Base-by-base conservation (phyloP, 2,329 filamentous ascomycete species). In the Hypoxylon sp. region DNA sequence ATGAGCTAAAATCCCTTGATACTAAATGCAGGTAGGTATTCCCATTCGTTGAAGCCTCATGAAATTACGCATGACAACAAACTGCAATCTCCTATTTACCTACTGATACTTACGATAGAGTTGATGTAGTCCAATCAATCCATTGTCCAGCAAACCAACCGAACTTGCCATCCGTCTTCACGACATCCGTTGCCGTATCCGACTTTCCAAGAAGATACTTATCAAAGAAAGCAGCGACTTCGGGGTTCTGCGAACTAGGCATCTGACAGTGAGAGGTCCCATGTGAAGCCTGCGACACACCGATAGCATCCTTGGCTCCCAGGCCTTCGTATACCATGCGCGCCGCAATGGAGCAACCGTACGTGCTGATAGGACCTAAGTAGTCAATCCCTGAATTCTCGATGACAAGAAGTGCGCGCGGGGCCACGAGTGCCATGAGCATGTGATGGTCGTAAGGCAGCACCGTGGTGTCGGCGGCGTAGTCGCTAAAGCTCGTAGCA, bases 401-500 rank as follows among this genome's bases (percentile, higher is more conserved):
- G 27, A 78, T 75, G 5, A 76, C 73, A 15, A 77, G 67, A 11
- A 80, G 65, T 7, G 71, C 73, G 19, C 77, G 70, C 15, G 78
- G 78, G 5, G 75, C 75, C 16, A 80, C 71, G 25, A 81, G 64
- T 20, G 68, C 78, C 35, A 75, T 75, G 8, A 80, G 71, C 67
- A 75, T 69, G 64, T 81, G 77, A 60, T 80, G 77, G 59, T 80
- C 78, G 46, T 75, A 71, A 5, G 78, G 74, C 4, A 80, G 67
- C 44, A 69, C 67, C 40, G 67, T 70, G 36, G 70, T 68, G 42
- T 59, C 73, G 70, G 85, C 80, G 78, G 72, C 70, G 51, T 73
- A 68, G 27, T 74, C 86, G 43, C 78, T 73, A 66, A 81, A 81
- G 16, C 63, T 63, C 1, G 66, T 69, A 12, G 75, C 75, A 70